Evolutionary conservation across 306 rosid genomes (phyloP).

Genomic region (Sicyos edulis): DNA sequence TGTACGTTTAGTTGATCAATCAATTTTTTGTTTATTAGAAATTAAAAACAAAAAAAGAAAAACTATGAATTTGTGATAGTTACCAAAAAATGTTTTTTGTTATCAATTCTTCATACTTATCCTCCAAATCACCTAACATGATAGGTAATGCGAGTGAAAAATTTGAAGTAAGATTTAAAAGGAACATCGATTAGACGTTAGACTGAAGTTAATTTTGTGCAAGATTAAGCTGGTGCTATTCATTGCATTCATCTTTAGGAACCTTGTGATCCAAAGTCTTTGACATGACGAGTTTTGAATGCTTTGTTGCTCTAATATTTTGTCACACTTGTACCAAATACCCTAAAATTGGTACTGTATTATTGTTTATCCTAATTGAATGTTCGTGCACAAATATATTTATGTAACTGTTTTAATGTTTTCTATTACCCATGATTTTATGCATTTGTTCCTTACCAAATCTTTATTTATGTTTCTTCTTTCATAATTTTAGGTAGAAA

Average conservation of each 20-base stretch:
- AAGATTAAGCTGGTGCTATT: constrained; percentile 1
- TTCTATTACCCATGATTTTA: neutral
- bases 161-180: constrained; percentile 3
- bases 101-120: neutral
- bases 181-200: neutral
- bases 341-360: neutral
- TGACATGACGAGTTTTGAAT: neutral
- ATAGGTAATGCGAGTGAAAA: neutral
- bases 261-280: neutral
- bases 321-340: neutral
- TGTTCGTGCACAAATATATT: neutral
- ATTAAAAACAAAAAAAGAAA: neutral
- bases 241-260: neutral
- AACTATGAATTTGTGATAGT: neutral
- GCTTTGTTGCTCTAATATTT: constrained; percentile 3
- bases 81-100: neutral
- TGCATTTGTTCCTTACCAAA: neutral
- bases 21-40: neutral
- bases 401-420: neutral
- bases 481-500: constrained; percentile 61
- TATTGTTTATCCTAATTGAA: neutral
- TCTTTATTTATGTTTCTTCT: constrained; percentile 20
- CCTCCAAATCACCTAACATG: neutral
- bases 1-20: neutral
- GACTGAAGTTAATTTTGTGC: neutral